Conservation (phyloP, 129 eudicot species). For the Solidago caesia region DNA sequence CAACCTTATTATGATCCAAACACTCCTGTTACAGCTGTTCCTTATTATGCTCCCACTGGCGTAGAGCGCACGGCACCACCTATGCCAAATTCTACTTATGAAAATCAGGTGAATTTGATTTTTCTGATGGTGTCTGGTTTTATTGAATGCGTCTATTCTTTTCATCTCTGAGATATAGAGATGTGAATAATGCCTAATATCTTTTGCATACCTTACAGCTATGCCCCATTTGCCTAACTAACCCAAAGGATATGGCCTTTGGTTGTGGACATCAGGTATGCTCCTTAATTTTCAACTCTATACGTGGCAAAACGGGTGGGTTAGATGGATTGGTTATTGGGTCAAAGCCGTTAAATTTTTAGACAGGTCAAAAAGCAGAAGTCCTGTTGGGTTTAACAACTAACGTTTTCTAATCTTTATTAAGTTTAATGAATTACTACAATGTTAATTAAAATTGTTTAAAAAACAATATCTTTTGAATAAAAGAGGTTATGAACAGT, state of each 20-base stretch:
- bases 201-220: slow-evolving; percentile 42
- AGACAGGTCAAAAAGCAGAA: not conserved
- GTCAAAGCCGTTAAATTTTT: not conserved
- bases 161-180: not conserved
- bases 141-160: not conserved
- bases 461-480: too few species aligned
- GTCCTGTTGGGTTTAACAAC: not conserved
- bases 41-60: slow-evolving; percentile 41
- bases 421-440: not conserved
- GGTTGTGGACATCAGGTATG: slow-evolving; percentile 99
- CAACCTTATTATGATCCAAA: slow-evolving; percentile 48
- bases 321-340: not conserved
- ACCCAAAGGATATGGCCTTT: slow-evolving; percentile 88
- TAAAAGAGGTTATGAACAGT: too few species aligned
- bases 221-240: slow-evolving; percentile 83
- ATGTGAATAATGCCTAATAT: slow-evolving; percentile 6
- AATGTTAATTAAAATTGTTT: too few species aligned
- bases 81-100: slow-evolving; percentile 55
- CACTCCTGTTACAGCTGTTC: slow-evolving; percentile 46
- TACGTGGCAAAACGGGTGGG: not conserved
- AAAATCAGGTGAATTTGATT: slow-evolving; percentile 56
- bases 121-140: not conserved
- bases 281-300: not conserved
- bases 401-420: not conserved
- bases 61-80: slow-evolving; percentile 53